Evolutionary conservation across 2,329 filamentous ascomycete genomes (phyloP).

Genomic region (Neopestalotiopsis sp.): DNA sequence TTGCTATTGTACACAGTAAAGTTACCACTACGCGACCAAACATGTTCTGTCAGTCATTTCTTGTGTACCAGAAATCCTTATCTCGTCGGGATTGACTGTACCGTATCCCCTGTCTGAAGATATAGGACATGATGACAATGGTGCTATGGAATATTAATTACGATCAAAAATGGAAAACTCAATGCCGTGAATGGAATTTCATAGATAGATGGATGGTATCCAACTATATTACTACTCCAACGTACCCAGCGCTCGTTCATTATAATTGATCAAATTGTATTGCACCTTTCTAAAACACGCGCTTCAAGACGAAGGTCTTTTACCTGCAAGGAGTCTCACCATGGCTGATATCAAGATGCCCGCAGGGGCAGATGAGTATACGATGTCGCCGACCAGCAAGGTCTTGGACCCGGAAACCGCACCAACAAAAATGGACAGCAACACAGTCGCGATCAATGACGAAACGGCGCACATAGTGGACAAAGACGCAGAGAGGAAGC

Average conservation of each 20-base stretch:
- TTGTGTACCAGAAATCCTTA: not conserved
- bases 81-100: not conserved
- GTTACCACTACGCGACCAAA: not conserved
- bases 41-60: not conserved
- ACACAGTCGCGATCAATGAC: constrained; percentile 39
- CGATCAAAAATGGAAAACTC: too few relatives aligned
- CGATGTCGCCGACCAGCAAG: constrained; percentile 3
- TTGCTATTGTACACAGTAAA: not conserved
- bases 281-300: not conserved
- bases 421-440: constrained; percentile 29
- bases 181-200: not conserved
- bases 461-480: constrained; percentile 42
- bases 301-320: not conserved
- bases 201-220: not conserved
- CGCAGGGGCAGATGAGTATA: too few relatives aligned
- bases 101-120: not conserved
- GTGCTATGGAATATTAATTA: not conserved
- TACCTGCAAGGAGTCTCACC: not conserved
- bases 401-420: constrained; percentile 1
- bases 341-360: constrained; percentile 5
- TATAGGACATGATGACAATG: not conserved
- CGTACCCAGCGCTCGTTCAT: not conserved
- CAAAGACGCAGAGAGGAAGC: constrained; percentile 50
- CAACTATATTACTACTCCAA: not conserved
- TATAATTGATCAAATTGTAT: not conserved